These are phyloP conservation scores for Microsporum canis DNA, from an alignment of 2,329 filamentous ascomycete species.

Conservation along the genomic window DNA sequence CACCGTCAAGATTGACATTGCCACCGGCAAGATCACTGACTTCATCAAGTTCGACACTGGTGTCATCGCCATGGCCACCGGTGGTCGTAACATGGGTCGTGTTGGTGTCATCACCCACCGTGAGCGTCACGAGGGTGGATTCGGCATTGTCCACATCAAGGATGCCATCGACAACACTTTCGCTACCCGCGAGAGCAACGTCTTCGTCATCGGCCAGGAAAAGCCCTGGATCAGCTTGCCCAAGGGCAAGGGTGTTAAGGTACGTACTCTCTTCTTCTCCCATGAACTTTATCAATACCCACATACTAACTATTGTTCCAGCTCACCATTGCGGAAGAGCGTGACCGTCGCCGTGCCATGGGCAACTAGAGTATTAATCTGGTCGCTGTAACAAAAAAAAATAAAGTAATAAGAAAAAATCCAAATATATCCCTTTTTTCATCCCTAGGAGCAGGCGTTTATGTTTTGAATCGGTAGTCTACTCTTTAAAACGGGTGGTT, in stretches of 20 bases:
- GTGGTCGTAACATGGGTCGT: conserved; percentile 99
- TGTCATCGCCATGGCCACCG: conserved; percentile 95
- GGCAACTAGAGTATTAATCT: not conserved
- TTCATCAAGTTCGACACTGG: conserved; percentile 99
- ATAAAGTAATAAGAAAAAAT: not conserved
- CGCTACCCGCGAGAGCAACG: conserved; percentile 98
- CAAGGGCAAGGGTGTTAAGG: conserved; percentile 99
- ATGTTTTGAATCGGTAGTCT: not conserved
- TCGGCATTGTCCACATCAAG: conserved; percentile 99
- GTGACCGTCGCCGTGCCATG: conserved; percentile 83
- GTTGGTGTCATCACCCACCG: conserved; percentile 99
- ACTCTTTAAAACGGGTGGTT: not conserved
- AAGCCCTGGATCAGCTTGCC: conserved; percentile 99
- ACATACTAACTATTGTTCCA: conserved; percentile 22
- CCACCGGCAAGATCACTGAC: conserved; percentile 95
- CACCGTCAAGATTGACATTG: conserved; percentile 97
- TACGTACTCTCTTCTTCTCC: conserved; percentile 23
- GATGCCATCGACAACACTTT: conserved; percentile 99
- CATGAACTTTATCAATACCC: not conserved
- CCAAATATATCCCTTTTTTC: not conserved
- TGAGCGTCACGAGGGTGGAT: conserved; percentile 99
- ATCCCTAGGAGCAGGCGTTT: not conserved
- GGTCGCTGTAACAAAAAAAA: conserved; percentile 3
- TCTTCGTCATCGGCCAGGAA: conserved; percentile 96
- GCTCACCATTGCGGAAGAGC: conserved; percentile 97